Conservation (phyloP, 1,139 yeast genomes). For the Yamadazyma spencermartinsiae region DNA sequence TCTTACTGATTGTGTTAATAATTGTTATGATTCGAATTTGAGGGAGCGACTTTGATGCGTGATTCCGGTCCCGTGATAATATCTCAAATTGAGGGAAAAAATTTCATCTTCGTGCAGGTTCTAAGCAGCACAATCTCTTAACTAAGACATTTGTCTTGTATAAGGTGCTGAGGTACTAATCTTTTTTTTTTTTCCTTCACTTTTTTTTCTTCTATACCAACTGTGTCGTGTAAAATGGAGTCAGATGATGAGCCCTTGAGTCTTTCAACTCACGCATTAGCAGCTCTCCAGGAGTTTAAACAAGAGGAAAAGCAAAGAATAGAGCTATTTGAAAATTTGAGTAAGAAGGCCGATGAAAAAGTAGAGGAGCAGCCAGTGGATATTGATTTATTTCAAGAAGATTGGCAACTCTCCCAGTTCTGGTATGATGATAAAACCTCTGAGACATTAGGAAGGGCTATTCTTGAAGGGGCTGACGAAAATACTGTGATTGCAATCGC, state of each 20-base stretch:
- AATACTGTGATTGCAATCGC: conserved; percentile 72
- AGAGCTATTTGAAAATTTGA: conserved; percentile 59
- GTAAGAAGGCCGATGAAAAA: conserved; percentile 55
- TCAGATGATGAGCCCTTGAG: conserved; percentile 44
- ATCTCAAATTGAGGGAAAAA: too few relatives aligned
- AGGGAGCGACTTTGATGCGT: too few relatives aligned
- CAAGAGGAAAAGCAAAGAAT: conserved; percentile 63
- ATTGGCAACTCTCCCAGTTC: conserved; percentile 92
- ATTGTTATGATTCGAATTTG: neutral
- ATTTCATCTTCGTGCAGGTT: too few relatives aligned
- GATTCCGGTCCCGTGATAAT: too few relatives aligned
- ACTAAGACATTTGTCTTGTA: too few relatives aligned
- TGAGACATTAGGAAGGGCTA: conserved; percentile 59
- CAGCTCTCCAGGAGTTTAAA: conserved; percentile 73
- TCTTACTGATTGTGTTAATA: neutral
- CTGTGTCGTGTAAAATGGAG: conserved; percentile 23
- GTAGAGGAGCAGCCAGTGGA: conserved; percentile 26
- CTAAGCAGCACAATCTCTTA: too few relatives aligned
- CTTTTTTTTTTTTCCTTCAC: too few relatives aligned
- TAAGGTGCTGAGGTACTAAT: too few relatives aligned
- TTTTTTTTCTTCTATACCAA: too few relatives aligned
- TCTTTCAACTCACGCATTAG: conserved; percentile 70
- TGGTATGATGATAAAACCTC: conserved; percentile 85
- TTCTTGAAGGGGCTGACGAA: conserved; percentile 72
- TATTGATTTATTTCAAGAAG: conserved; percentile 76